These are phyloP conservation scores for Ogataea nonfermentans DNA, from an alignment of 805 yeast genomes.

Conservation along the genomic window DNA sequence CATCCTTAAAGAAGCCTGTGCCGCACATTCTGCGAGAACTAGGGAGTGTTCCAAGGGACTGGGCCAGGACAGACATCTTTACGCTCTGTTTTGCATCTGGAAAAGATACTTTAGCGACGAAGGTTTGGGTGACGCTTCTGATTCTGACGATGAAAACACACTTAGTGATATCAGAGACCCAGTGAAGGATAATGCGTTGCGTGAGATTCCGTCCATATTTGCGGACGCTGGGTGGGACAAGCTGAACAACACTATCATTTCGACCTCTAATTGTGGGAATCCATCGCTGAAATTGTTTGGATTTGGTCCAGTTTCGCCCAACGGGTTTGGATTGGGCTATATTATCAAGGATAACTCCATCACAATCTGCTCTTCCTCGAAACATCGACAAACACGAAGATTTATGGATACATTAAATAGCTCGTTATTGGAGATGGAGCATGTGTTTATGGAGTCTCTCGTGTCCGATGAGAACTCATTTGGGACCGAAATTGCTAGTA, in stretches of 20 bases:
- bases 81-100: slow-evolving; percentile 87
- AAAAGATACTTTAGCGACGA: slow-evolving; percentile 50
- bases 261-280: slow-evolving; percentile 90
- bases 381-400: slow-evolving; percentile 82
- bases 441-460: slow-evolving; percentile 40
- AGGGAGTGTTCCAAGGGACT: slow-evolving; percentile 68
- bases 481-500: slow-evolving; percentile 21
- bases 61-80: slow-evolving; percentile 92
- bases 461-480: slow-evolving; percentile 15
- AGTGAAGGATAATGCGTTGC: slow-evolving; percentile 24
- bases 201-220: slow-evolving; percentile 68
- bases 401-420: slow-evolving; percentile 66
- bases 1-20: slow-evolving; percentile 66
- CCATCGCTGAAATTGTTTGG: slow-evolving; percentile 86
- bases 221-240: slow-evolving; percentile 88
- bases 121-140: slow-evolving; percentile 27
- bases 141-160: slow-evolving; percentile 35
- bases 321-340: slow-evolving; percentile 93
- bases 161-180: slow-evolving; percentile 30
- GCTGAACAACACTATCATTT: slow-evolving; percentile 73
- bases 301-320: slow-evolving; percentile 85
- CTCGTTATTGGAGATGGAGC: slow-evolving; percentile 58
- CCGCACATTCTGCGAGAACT: slow-evolving; percentile 65
- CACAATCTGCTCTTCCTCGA: slow-evolving; percentile 79
- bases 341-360: slow-evolving; percentile 79